These are phyloP conservation scores for Phlebopus sp. DNA, from an alignment of 1,284 basidiomycete species.

Conservation along the genomic window DNA sequence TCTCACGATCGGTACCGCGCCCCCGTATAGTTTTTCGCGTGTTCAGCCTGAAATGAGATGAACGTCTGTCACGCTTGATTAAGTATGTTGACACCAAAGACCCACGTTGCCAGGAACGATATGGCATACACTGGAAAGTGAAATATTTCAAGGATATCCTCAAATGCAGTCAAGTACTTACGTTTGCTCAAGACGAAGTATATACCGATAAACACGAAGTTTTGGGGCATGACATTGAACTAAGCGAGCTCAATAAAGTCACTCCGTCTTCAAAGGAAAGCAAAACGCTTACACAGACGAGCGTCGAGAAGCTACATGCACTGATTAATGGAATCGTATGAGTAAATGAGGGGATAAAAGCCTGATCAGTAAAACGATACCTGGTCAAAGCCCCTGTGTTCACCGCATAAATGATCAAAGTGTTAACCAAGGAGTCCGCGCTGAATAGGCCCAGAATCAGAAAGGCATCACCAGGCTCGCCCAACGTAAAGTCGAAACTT, in stretches of 20 bases:
- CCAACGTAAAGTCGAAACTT: neutral
- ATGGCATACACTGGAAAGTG: slow-evolving; percentile 55
- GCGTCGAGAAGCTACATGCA: slow-evolving; percentile 52
- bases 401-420: slow-evolving; percentile 48
- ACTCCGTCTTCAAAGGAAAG: neutral
- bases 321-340: slow-evolving; percentile 35
- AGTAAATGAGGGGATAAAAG: neutral
- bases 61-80: too few species aligned
- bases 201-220: slow-evolving; percentile 55
- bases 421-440: slow-evolving; percentile 59
- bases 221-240: slow-evolving; percentile 55
- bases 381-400: slow-evolving; percentile 55
- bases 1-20: slow-evolving; percentile 43
- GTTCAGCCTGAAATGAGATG: slow-evolving; percentile 40
- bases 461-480: neutral
- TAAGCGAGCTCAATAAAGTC: slow-evolving; percentile 19
- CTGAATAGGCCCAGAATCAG: slow-evolving; percentile 32
- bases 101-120: slow-evolving; percentile 63
- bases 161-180: slow-evolving; percentile 30
- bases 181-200: slow-evolving; percentile 67
- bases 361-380: slow-evolving; percentile 30
- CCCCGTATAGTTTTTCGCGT: slow-evolving; percentile 47
- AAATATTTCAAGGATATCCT: slow-evolving; percentile 1
- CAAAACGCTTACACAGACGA: slow-evolving; percentile 52
- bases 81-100: too few species aligned